Evolutionary conservation across 169 alveolate genomes (phyloP).

Genomic region (Plasmodium knowlesi): DNA sequence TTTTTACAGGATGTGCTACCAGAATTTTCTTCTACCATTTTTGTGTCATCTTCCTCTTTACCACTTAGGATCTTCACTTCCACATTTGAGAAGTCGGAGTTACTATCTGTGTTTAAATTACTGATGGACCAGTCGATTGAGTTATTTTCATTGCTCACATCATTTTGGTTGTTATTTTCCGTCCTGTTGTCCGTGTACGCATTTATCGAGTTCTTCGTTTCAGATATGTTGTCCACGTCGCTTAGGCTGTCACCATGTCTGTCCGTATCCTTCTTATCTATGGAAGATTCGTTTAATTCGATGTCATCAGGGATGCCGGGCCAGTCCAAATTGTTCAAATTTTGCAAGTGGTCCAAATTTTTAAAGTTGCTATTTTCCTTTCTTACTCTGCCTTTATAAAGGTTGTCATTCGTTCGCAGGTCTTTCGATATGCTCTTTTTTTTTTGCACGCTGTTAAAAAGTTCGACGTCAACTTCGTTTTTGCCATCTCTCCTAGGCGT

Average conservation of each 20-base stretch:
- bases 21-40: not conserved
- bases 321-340: not conserved
- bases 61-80: constrained; percentile 16
- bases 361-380: constrained; percentile 42
- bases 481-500: not conserved
- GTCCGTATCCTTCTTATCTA: not conserved
- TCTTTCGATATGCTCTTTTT: constrained; percentile 12
- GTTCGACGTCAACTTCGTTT: not conserved
- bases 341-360: not conserved
- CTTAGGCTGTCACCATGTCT: not conserved
- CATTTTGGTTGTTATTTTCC: constrained; percentile 1
- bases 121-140: constrained; percentile 14
- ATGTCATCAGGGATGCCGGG: not conserved
- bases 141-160: not conserved
- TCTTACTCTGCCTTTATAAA: not conserved
- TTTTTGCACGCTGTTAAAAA: not conserved
- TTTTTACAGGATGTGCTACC: not conserved
- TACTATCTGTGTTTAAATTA: constrained; percentile 15
- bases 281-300: not conserved
- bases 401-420: not conserved
- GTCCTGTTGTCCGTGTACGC: constrained; percentile 1
- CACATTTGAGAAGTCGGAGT: constrained; percentile 37
- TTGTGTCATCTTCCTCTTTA: not conserved
- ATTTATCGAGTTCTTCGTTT: not conserved
- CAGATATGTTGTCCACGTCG: not conserved